A percentile compares a stretch with the other conserved stretches of the same genome.
phyloP scores from a whole-genome alignment of 768 basidiomycete species.

The Russula dissimulans region DNA sequence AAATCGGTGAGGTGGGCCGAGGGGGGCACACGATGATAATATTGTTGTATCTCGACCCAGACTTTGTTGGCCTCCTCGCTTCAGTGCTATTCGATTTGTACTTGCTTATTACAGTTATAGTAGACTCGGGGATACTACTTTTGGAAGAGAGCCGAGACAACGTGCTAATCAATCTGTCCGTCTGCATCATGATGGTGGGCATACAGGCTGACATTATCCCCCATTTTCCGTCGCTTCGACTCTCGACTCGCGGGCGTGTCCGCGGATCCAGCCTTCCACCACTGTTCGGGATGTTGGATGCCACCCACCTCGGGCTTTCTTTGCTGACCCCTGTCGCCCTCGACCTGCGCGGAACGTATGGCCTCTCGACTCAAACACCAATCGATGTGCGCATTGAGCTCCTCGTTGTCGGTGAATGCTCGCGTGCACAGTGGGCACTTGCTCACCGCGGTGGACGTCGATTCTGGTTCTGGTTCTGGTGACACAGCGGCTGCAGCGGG shows the following conservation, averaged over 20 bases:
- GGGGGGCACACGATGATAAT: conserved; percentile 3
- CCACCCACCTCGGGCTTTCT: background rate
- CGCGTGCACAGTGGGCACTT: conserved; percentile 68
- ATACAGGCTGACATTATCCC: background rate
- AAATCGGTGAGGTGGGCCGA: conserved; percentile 18
- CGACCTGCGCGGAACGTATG: conserved; percentile 58
- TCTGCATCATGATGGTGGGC: too few relatives aligned
- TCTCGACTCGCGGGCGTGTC: background rate
- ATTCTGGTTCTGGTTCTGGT: background rate
- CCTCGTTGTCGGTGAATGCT: conserved; percentile 60
- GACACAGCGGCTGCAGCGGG: too few relatives aligned
- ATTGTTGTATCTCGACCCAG: background rate
- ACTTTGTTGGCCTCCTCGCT: background rate
- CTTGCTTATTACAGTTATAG: background rate
- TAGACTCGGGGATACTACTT: background rate
- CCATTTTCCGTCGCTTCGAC: conserved; percentile 8
- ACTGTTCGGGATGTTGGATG: background rate
- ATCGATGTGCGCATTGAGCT: conserved; percentile 82
- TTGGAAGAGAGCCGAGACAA: background rate
- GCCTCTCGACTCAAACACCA: conserved; percentile 75
- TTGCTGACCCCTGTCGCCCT: conserved; percentile 15
- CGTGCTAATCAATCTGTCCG: too few relatives aligned
- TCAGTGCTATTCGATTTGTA: background rate
- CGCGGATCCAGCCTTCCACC: conserved; percentile 10
- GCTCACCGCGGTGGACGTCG: conserved; percentile 22